phyloP scores from a whole-genome alignment of 2,329 filamentous ascomycete genomes.

The Penicillium brasilianum region DNA sequence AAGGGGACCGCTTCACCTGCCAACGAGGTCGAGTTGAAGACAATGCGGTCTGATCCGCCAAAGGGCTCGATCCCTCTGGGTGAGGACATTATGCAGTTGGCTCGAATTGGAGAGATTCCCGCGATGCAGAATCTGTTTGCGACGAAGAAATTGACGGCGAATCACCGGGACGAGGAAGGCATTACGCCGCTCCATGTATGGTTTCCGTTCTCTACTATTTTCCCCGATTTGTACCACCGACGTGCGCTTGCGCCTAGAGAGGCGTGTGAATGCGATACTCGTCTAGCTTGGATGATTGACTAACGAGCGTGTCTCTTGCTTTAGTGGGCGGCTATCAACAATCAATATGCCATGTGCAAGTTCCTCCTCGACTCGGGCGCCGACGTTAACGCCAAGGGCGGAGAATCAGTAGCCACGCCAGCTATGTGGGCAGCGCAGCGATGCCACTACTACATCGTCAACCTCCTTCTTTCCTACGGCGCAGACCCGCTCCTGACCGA shows the following conservation, averaged over 20 bases:
- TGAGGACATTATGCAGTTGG: slow-evolving; percentile 94
- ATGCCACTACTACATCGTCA: slow-evolving; percentile 95
- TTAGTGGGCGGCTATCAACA: slow-evolving; percentile 99
- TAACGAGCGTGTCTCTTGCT: neutral
- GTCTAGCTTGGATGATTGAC: neutral
- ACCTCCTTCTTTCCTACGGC: slow-evolving; percentile 86
- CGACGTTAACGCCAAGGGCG: slow-evolving; percentile 92
- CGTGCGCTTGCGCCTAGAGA: neutral
- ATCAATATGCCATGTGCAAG: slow-evolving; percentile 96
- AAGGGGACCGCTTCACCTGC: slow-evolving; percentile 42
- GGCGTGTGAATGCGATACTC: neutral
- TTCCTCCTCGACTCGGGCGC: slow-evolving; percentile 86
- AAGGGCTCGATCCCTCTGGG: slow-evolving; percentile 53
- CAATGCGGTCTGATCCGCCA: slow-evolving; percentile 40
- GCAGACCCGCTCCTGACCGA: slow-evolving; percentile 92
- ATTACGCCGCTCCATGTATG: slow-evolving; percentile 94
- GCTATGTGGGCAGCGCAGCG: slow-evolving; percentile 97
- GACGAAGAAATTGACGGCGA: slow-evolving; percentile 77
- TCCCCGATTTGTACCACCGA: neutral
- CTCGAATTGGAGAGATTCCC: slow-evolving; percentile 81
- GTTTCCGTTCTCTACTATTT: slow-evolving; percentile 35
- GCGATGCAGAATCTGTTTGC: slow-evolving; percentile 91
- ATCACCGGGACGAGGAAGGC: slow-evolving; percentile 84
- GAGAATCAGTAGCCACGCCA: slow-evolving; percentile 90
- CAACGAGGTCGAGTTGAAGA: slow-evolving; percentile 48